Evolutionary conservation across 2,329 filamentous ascomycete species (phyloP).

Genomic region (Fusarium chuoi): DNA sequence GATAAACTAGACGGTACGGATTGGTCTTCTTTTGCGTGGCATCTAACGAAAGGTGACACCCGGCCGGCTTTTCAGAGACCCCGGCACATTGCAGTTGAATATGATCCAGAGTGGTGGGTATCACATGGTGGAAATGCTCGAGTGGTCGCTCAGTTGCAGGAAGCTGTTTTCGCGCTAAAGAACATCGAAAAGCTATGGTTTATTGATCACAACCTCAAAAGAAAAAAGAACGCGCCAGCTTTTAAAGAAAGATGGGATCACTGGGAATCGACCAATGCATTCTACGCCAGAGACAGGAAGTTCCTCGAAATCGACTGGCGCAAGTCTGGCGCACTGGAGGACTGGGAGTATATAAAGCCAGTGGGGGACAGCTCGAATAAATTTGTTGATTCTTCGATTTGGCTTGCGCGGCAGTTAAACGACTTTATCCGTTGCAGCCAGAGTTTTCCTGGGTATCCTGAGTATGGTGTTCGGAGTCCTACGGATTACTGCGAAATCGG

Average conservation of each 20-base stretch:
- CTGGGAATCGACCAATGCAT: not conserved
- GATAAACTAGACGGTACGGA: not conserved
- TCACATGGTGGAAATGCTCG: no score
- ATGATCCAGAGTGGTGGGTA: not conserved
- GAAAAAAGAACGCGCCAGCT: not conserved
- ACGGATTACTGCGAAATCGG: no score
- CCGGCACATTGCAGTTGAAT: slow-evolving; percentile 12
- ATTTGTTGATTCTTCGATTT: not conserved
- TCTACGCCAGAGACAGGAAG: slow-evolving; percentile 15
- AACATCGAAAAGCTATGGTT: not conserved
- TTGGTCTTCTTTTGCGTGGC: fast-evolving
- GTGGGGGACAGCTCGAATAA: not conserved
- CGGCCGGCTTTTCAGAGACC: not conserved
- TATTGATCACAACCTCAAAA: slow-evolving; percentile 6
- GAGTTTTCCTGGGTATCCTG: no score
- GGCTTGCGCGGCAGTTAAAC: no score
- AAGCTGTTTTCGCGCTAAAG: not conserved
- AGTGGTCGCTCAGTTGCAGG: no score
- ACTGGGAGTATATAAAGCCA: not conserved
- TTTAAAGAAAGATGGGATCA: not conserved
- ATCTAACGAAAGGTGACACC: not conserved
- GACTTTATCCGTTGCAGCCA: no score
- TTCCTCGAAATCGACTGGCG: not conserved
- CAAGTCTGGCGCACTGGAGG: no score
- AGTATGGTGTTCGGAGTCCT: no score